A percentile compares a stretch with the other conserved stretches of the same genome.
These are phyloP conservation scores for Heliosperma pusillum DNA, from an alignment of 148 eudicot species.

Conservation along the genomic window DNA sequence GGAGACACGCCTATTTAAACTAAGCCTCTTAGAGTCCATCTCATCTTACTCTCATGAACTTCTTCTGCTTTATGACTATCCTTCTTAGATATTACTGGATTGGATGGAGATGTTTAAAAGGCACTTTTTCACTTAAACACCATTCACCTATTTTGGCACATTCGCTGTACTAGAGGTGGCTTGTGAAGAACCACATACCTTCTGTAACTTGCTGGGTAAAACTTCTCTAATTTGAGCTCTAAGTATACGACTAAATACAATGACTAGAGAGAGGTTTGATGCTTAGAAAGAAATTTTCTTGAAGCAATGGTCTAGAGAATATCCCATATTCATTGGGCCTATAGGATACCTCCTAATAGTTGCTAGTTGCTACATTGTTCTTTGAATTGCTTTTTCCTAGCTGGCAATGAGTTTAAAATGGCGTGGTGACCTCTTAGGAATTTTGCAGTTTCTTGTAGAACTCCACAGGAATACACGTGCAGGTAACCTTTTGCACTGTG, in stretches of 20 bases:
- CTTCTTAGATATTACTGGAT: no score
- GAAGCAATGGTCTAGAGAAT: no score
- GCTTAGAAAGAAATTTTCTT: no score
- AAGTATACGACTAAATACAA: no score
- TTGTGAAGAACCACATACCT: not conserved
- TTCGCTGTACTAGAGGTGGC: not conserved
- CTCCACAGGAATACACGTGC: not conserved
- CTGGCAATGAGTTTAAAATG: not conserved
- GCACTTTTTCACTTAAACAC: no score
- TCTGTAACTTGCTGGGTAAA: not conserved
- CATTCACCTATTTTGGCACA: not conserved
- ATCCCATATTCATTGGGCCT: no score
- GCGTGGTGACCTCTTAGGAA: not conserved
- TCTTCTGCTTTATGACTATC: not conserved
- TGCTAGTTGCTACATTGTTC: not conserved
- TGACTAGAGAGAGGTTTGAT: no score
- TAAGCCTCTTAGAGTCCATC: no score
- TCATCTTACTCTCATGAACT: no score
- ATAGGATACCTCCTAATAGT: not conserved
- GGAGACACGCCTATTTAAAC: no score
- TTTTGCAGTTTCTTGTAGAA: not conserved
- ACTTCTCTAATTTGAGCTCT: not conserved
- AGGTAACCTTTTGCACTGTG: not conserved
- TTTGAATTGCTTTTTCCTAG: not conserved
- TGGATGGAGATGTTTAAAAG: not conserved